A percentile compares a stretch with the other conserved stretches of the same genome.
Evolutionary conservation across 176 grass and related monocot species (phyloP).

Genomic region (Rhynchospora pubera): DNA sequence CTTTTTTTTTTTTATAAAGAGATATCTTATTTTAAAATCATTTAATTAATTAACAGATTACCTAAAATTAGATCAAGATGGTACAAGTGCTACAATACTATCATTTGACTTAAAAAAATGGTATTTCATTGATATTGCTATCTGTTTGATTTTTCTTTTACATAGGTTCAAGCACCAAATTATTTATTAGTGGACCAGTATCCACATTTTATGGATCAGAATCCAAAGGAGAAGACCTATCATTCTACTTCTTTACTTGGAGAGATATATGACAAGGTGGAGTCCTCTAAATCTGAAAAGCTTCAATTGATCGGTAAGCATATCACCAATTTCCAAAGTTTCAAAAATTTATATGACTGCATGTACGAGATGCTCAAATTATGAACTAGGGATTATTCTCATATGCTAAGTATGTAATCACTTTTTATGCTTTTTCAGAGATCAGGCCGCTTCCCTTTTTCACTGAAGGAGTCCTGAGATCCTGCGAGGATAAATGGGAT

Average conservation of each 20-base stretch:
- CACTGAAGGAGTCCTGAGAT: not conserved
- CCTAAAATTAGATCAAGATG: not conserved
- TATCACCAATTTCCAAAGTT: not conserved
- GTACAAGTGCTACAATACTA: not conserved
- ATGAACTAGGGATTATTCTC: no score
- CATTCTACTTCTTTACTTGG: constrained; percentile 50
- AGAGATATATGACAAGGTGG: constrained; percentile 40
- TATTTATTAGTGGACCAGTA: constrained; percentile 34
- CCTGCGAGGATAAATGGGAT: constrained; percentile 21
- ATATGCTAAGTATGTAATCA: not conserved
- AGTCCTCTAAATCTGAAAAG: constrained; percentile 26
- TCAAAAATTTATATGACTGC: not conserved
- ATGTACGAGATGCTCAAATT: no score
- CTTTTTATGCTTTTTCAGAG: constrained; percentile 27
- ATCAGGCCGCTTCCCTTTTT: constrained; percentile 37
- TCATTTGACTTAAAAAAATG: not conserved
- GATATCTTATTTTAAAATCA: not conserved
- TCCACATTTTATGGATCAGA: constrained; percentile 63
- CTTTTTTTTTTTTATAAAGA: not conserved
- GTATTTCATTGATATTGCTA: not conserved
- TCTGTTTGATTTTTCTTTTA: not conserved
- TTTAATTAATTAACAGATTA: not conserved
- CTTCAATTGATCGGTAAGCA: constrained; percentile 30
- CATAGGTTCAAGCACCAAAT: constrained; percentile 38
- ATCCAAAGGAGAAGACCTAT: constrained; percentile 7